A percentile compares a stretch with the other conserved stretches of the same genome.
Conservation (phyloP, 352 stramenopile genomes). For the Halophytophthora batemanensis region DNA sequence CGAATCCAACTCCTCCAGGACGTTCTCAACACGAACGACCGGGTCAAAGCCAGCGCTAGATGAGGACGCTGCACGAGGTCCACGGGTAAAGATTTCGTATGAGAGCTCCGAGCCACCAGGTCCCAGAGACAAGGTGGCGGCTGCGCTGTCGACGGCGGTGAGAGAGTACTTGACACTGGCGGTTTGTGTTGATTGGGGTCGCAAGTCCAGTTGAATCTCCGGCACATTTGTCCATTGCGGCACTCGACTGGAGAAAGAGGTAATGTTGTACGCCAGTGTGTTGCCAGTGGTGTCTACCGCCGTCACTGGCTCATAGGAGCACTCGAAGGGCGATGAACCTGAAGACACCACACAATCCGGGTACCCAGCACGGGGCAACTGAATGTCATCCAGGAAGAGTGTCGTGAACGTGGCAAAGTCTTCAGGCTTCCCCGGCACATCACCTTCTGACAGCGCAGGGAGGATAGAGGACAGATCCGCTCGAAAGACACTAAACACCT, state of each 20-base stretch:
- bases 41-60: conserved; percentile 5
- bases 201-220: conserved; percentile 28
- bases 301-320: conserved; percentile 27
- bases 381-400: conserved; percentile 47
- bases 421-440: conserved; percentile 26
- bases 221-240: conserved; percentile 35
- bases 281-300: conserved; percentile 6
- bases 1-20: conserved; percentile 56
- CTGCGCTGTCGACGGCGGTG: conserved; percentile 15
- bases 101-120: conserved; percentile 56
- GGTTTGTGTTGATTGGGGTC: conserved; percentile 21
- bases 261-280: conserved; percentile 29
- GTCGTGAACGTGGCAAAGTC: conserved; percentile 36
- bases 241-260: conserved; percentile 40
- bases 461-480: conserved; percentile 49
- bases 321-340: conserved; percentile 28
- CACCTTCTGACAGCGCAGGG: conserved; percentile 12
- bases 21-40: conserved; percentile 61
- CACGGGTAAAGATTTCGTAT: conserved; percentile 35
- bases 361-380: conserved; percentile 50
- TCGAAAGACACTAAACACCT: conserved; percentile 37
- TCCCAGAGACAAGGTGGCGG: conserved; percentile 27
- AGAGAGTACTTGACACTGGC: conserved; percentile 46
- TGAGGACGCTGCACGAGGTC: conserved; percentile 8
- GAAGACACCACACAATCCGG: conserved; percentile 45